Conservation (phyloP, 2,329 filamentous ascomycete genomes). For the Cercospora sojina region DNA sequence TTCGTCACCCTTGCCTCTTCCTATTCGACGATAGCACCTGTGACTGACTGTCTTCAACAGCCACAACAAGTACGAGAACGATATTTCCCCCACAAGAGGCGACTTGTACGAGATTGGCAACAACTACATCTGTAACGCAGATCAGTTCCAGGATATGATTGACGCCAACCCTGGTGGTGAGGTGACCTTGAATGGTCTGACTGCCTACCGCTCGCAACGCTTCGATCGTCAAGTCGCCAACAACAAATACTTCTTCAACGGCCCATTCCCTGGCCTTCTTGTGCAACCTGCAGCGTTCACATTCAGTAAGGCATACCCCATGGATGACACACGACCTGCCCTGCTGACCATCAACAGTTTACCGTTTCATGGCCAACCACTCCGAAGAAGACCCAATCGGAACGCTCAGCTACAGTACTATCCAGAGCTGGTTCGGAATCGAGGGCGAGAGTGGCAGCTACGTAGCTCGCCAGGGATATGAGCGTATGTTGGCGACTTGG, state of each 20-base stretch:
- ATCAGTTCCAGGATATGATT: conserved; percentile 35
- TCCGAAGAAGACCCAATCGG: conserved; percentile 27
- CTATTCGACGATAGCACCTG: neutral
- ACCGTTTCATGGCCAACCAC: conserved; percentile 37
- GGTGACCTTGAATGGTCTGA: conserved; percentile 24
- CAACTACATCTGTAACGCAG: conserved; percentile 30
- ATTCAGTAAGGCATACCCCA: conserved; percentile 7
- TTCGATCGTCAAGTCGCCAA: conserved; percentile 29
- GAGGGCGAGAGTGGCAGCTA: conserved; percentile 26
- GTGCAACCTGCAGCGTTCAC: conserved; percentile 30
- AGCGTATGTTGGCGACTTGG: conserved; percentile 15
- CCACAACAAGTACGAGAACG: conserved; percentile 41
- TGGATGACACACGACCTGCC: neutral
- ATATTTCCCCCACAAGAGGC: conserved; percentile 37
- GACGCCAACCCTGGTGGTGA: conserved; percentile 26
- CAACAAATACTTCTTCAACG: conserved; percentile 35
- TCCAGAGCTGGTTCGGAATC: conserved; percentile 32
- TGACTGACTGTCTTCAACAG: neutral
- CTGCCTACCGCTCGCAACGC: conserved; percentile 22
- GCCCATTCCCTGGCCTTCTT: conserved; percentile 13
- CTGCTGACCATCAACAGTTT: conserved; percentile 10
- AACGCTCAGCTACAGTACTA: conserved; percentile 22
- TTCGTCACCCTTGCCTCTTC: neutral
- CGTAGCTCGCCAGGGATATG: conserved; percentile 24
- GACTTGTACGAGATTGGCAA: conserved; percentile 37